These are phyloP conservation scores for Podospora anserina DNA, from an alignment of 495 filamentous ascomycete genomes.

Conservation along the genomic window DNA sequence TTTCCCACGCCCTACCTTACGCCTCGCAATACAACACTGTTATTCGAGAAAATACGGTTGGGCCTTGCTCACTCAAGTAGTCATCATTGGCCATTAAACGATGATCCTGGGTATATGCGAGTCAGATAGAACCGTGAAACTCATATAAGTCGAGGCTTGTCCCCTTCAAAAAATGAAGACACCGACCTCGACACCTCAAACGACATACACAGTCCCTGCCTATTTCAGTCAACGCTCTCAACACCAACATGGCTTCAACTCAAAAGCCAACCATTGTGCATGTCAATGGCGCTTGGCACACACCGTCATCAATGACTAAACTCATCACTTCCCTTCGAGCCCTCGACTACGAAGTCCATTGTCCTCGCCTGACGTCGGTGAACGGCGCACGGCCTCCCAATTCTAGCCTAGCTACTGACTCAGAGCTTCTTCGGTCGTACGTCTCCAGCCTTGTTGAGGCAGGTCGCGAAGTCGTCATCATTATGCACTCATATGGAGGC, in stretches of 20 bases:
- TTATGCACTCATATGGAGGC: conserved; percentile 2
- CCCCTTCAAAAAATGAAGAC: neutral
- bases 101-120: neutral
- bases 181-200: neutral
- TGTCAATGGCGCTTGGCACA: neutral
- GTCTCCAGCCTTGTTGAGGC: neutral
- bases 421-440: neutral
- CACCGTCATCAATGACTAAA: neutral
- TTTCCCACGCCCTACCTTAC: neutral
- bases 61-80: neutral
- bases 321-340: neutral
- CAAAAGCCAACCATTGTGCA: neutral
- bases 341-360: neutral
- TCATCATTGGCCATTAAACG: neutral
- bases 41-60: neutral
- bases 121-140: neutral
- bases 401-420: neutral
- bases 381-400: neutral
- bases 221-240: neutral
- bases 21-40: neutral
- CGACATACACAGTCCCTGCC: neutral
- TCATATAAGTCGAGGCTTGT: neutral
- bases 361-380: neutral
- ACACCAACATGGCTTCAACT: neutral
- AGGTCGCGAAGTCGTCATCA: neutral